Conservation (phyloP, 495 filamentous ascomycete species). For the Trichoderma reesei region DNA sequence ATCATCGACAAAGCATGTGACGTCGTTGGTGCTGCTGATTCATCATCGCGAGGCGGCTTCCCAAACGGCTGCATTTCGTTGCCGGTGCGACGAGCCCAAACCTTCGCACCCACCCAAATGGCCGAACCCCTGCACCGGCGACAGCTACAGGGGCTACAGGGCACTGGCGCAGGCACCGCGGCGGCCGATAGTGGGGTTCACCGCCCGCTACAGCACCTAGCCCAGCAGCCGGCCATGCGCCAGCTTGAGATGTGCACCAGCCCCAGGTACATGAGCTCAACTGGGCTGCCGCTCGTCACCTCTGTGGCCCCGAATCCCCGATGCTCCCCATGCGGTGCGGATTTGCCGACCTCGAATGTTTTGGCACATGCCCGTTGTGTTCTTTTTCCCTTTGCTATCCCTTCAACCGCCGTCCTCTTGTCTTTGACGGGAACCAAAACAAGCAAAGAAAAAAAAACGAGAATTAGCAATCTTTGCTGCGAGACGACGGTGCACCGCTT, state of each 20-base stretch:
- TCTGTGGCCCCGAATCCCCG: too few relatives aligned
- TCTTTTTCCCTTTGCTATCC: too few relatives aligned
- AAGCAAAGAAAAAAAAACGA: neutral
- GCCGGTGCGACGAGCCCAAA: neutral
- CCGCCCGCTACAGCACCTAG: neutral
- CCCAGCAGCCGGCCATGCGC: neutral
- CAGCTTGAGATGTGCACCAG: neutral
- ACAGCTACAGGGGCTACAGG: neutral
- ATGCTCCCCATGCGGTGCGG: too few relatives aligned
- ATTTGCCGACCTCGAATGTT: too few relatives aligned
- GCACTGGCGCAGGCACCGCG: neutral
- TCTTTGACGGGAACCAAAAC: neutral
- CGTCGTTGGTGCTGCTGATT: neutral
- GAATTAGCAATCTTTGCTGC: neutral
- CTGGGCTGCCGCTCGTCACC: too few relatives aligned
- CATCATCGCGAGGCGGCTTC: too few relatives aligned
- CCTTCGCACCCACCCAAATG: too few relatives aligned
- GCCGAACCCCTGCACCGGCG: neutral
- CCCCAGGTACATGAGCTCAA: too few relatives aligned
- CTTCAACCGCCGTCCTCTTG: neutral
- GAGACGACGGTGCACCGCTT: neutral
- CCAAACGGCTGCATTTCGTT: neutral
- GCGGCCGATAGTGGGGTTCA: constrained; percentile 2
- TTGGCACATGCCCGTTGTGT: too few relatives aligned
- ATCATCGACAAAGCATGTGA: too few relatives aligned